Evolutionary conservation across 2,329 filamentous ascomycete species (phyloP).

Genomic region (Tolypocladium ovalisporum): DNA sequence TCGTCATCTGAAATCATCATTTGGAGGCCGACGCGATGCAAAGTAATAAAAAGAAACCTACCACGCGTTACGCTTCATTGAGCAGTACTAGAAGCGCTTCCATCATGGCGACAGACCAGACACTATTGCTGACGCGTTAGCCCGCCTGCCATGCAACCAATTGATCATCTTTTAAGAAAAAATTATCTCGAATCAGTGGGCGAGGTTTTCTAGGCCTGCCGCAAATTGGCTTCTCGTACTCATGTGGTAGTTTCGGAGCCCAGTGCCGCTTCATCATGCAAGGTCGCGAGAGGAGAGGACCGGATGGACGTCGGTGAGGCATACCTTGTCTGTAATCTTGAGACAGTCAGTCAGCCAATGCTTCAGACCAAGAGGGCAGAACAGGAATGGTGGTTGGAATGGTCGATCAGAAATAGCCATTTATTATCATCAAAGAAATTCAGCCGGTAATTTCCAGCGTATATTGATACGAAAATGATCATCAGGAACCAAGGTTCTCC

Average conservation of each 20-base stretch:
- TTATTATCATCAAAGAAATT: slow-evolving; percentile 70
- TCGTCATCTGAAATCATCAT: slow-evolving; percentile 58
- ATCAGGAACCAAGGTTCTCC: slow-evolving; percentile 25
- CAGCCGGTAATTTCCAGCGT: slow-evolving; percentile 96
- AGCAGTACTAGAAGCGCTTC: background rate
- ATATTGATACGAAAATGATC: slow-evolving; percentile 58
- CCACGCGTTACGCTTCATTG: background rate
- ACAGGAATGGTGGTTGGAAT: slow-evolving; percentile 4
- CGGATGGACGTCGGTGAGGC: slow-evolving; percentile 7
- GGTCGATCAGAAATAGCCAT: slow-evolving; percentile 71
- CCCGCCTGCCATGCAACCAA: background rate
- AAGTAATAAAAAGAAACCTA: slow-evolving; percentile 2
- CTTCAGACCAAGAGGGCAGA: background rate
- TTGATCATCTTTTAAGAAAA: slow-evolving; percentile 8
- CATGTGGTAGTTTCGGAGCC: slow-evolving; percentile 71
- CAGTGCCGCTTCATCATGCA: slow-evolving; percentile 89
- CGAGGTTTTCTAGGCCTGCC: slow-evolving; percentile 99
- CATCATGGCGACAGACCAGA: background rate
- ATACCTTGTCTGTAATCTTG: slow-evolving; percentile 22
- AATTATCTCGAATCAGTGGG: slow-evolving; percentile 60
- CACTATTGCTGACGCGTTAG: slow-evolving; percentile 5
- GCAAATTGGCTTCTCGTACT: slow-evolving; percentile 79
- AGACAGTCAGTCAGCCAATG: slow-evolving; percentile 19
- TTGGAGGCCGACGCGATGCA: slow-evolving; percentile 7
- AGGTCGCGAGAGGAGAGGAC: slow-evolving; percentile 14